Evolutionary conservation across 768 basidiomycete genomes (phyloP).

Genomic region (Hirschioporus abietinus): DNA sequence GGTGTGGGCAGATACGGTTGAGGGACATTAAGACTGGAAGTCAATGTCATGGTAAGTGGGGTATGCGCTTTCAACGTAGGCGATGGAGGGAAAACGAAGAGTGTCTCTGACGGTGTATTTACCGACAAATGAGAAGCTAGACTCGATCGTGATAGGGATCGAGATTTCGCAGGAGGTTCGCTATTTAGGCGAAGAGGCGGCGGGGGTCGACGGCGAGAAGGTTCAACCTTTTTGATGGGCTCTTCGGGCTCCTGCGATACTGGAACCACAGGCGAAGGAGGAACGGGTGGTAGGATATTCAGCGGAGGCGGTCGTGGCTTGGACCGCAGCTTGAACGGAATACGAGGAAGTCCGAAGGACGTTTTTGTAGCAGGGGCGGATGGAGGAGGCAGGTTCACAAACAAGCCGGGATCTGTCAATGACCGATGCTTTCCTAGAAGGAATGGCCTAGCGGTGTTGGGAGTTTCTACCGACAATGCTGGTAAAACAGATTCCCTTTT

Average conservation of each 20-base stretch:
- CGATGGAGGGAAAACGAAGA: slow-evolving; percentile 85
- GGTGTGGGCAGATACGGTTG: slow-evolving; percentile 53
- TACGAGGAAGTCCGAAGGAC: slow-evolving; percentile 48
- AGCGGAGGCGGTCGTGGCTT: slow-evolving; percentile 62
- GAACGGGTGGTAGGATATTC: slow-evolving; percentile 61
- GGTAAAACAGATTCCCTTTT: slow-evolving; percentile 21
- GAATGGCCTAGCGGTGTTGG: slow-evolving; percentile 21
- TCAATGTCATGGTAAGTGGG: slow-evolving; percentile 79
- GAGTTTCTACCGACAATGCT: slow-evolving; percentile 14
- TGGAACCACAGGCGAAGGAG: slow-evolving; percentile 61
- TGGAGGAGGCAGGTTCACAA: slow-evolving; percentile 34
- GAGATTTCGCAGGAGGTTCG: slow-evolving; percentile 21
- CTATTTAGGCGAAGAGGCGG: slow-evolving; percentile 49
- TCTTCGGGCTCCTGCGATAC: slow-evolving; percentile 34
- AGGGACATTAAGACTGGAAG: slow-evolving; percentile 46
- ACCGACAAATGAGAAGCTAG: slow-evolving; percentile 3
- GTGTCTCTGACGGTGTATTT: slow-evolving; percentile 62
- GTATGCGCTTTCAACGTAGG: slow-evolving; percentile 53
- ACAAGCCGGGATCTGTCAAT: slow-evolving; percentile 11
- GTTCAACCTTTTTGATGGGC: slow-evolving; percentile 2
- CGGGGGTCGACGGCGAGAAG: slow-evolving; percentile 34
- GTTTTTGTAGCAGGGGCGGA: slow-evolving; percentile 57
- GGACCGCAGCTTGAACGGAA: slow-evolving; percentile 45
- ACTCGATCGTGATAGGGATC: slow-evolving; percentile 3
- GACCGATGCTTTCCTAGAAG: slow-evolving; percentile 12